Conservation (phyloP, 202 grass and related monocot genomes). For the Panicum hallii region DNA sequence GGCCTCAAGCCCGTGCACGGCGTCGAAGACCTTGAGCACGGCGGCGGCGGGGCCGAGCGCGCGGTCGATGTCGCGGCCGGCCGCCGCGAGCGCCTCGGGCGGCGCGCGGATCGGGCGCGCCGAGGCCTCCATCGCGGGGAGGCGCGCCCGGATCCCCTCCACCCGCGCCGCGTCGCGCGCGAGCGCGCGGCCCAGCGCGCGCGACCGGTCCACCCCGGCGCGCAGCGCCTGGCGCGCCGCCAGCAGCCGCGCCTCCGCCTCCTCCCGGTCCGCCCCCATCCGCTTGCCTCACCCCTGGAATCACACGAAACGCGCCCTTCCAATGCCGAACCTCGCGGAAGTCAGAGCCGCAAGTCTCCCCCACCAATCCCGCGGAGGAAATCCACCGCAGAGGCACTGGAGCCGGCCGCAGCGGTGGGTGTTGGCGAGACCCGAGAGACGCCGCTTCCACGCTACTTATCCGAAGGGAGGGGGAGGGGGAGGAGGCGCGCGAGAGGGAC, state of each 20-base stretch:
- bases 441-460: slow-evolving; percentile 33
- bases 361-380: not conserved
- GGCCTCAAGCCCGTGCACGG: slow-evolving; percentile 92
- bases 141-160: slow-evolving; percentile 64
- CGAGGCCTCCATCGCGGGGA: slow-evolving; percentile 57
- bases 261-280: not conserved
- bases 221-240: slow-evolving; percentile 58
- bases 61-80: slow-evolving; percentile 66
- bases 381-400: not conserved
- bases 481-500: not conserved
- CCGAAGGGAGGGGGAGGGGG: not conserved
- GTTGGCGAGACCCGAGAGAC: not conserved
- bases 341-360: no score
- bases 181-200: slow-evolving; percentile 47
- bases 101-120: slow-evolving; percentile 79
- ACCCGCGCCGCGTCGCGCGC: slow-evolving; percentile 28
- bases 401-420: not conserved
- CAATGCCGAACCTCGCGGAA: not conserved
- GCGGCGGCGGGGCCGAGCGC: slow-evolving; percentile 77
- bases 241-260: slow-evolving; percentile 12
- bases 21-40: slow-evolving; percentile 97
- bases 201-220: slow-evolving; percentile 55
- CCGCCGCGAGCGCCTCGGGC: slow-evolving; percentile 51
- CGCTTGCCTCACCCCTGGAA: not conserved
- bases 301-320: not conserved